Conservation (phyloP, 441 rosid genomes). For the Macaranga tanarius region DNA sequence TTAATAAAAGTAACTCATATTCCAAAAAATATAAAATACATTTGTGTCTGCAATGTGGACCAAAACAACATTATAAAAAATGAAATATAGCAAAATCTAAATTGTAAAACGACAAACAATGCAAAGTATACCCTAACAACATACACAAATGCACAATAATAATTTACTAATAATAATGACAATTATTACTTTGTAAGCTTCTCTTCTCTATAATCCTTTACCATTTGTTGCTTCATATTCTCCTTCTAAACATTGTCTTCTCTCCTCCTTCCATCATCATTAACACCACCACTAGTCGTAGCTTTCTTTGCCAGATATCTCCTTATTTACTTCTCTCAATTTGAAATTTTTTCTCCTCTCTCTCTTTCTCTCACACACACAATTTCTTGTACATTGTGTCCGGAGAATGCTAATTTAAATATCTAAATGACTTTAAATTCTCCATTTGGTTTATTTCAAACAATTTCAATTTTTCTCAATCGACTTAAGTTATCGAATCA, state of each 20-base stretch:
- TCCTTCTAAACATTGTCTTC: slow-evolving; percentile 17
- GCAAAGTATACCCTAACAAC: slow-evolving; percentile 39
- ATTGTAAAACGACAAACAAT: too few relatives aligned
- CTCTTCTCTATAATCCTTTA: slow-evolving; percentile 50
- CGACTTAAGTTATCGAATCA: neutral
- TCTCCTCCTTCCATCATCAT: slow-evolving; percentile 12
- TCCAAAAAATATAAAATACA: too few relatives aligned
- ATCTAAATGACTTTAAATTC: slow-evolving; percentile 20
- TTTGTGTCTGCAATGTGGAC: too few relatives aligned
- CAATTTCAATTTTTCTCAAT: slow-evolving; percentile 19
- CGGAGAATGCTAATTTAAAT: slow-evolving; percentile 45
- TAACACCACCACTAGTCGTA: neutral
- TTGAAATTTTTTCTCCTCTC: slow-evolving; percentile 26
- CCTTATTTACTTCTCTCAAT: slow-evolving; percentile 25
- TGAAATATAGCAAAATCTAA: too few relatives aligned
- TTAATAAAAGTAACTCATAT: too few relatives aligned
- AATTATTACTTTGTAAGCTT: slow-evolving; percentile 60
- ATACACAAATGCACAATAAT: slow-evolving; percentile 12
- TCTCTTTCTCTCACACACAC: too few relatives aligned
- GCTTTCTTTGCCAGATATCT: slow-evolving; percentile 29
- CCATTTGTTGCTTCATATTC: slow-evolving; percentile 9
- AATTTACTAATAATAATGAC: too few relatives aligned
- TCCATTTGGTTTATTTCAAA: slow-evolving; percentile 8
- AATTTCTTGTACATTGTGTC: slow-evolving; percentile 52
- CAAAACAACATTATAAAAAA: too few relatives aligned